Base-by-base conservation (phyloP, 345 rosid genomes). In the Fremontodendron californicum region DNA sequence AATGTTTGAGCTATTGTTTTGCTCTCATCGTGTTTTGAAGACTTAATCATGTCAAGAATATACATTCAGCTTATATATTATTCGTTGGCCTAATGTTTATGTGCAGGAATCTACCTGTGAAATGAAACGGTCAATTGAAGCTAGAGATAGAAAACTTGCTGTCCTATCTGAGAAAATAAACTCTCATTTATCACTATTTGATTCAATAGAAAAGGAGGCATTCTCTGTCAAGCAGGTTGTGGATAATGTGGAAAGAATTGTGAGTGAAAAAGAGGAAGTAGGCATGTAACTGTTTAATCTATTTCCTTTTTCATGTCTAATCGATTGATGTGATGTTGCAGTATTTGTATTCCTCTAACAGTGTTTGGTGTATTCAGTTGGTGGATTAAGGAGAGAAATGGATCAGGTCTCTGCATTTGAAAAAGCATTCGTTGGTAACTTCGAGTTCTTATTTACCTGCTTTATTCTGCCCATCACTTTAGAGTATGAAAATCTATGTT, bases 141-240 rank as follows among this genome's bases (percentile, higher is more conserved):
- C 84, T 52, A 86, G 83, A 71, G 89, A 91, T 55, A 87, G 86
- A 78, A 91, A 87, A 78, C 81, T 90, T 43, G 49, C 35, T 35
- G 68, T 79, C 67, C 84, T 91, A 65, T 77, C 81, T 1, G 86
- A 90, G 83, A 89, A 90, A 84, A 71, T 93, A 76, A 78, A 86
- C 60, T 85, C 92, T 84, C 96, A 93, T 71, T 64, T 90, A n/a
- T 77, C 86, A 16, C 79, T 91, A 81, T 89, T 93, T 76, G 94
- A 91, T 85, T 90, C 93, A 18, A 93, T 93, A 78, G 92, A 89
- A 86, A 91, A 81, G 78, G 94, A 89, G 85, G 93, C 93, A 79
- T 85, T 85, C n/a, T 82, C 80, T 25, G 80, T 90, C 75, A 90
- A 87, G 78, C 86, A 88, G 76, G 84, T 89, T 57, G 82, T 89